A percentile compares a stretch with the other conserved stretches of the same genome.
Evolutionary conservation across 78 protist genomes (phyloP).

Genomic region (Dictyostelium firmibasis): DNA sequence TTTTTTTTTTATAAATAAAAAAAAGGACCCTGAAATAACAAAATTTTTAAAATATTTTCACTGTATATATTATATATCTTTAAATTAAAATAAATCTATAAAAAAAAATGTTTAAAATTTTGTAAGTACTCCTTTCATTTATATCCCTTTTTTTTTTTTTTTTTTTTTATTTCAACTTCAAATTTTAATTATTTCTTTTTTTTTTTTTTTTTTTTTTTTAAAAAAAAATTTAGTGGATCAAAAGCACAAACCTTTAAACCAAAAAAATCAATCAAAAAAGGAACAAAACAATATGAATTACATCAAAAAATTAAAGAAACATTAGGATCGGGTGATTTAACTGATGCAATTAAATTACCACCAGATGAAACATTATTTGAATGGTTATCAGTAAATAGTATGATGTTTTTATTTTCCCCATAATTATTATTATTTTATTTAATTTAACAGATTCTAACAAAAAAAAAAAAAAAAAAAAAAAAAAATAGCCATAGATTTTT

Average conservation of each 20-base stretch:
- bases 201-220: too few relatives aligned
- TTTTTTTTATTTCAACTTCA: too few relatives aligned
- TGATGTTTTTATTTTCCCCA: neutral
- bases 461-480: too few relatives aligned
- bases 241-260: conserved; percentile 78
- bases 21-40: too few relatives aligned
- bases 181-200: too few relatives aligned
- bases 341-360: conserved; percentile 80
- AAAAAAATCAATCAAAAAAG: conserved; percentile 79
- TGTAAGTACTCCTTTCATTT: neutral
- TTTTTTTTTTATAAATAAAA: too few relatives aligned
- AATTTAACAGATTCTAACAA: too few relatives aligned
- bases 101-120: conserved; percentile 30
- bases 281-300: conserved; percentile 78
- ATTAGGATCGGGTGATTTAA: conserved; percentile 76
- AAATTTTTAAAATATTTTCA: too few relatives aligned
- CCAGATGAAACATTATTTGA: conserved; percentile 76
- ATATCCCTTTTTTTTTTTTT: neutral
- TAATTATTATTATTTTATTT: neutral
- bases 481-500: conserved; percentile 87
- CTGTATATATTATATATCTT: too few relatives aligned
- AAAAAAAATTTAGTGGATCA: conserved; percentile 21
- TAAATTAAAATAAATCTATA: too few relatives aligned
- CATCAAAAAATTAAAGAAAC: conserved; percentile 78
- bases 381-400: conserved; percentile 85